Percentiles rank a stretch among this genome's conserved stretches.
Conservation (phyloP, 2,329 filamentous ascomycete species). For the Xylariaceae sp. region DNA sequence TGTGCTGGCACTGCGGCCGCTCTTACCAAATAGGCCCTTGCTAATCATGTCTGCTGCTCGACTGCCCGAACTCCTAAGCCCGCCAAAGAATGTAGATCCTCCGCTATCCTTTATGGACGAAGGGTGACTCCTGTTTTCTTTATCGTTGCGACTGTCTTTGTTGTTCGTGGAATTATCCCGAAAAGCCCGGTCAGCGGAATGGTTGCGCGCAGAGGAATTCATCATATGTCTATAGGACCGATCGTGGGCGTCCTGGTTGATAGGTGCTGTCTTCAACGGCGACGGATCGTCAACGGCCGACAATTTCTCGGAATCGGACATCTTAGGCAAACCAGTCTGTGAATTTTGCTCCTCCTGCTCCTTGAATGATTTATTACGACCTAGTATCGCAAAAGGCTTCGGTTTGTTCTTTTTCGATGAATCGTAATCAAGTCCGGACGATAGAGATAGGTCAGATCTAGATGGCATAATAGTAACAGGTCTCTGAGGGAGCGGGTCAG, state of each 20-base stretch:
- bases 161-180: slow-evolving; percentile 40
- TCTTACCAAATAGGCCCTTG: slow-evolving; percentile 77
- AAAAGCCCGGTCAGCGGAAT: slow-evolving; percentile 63
- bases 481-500: slow-evolving; percentile 36
- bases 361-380: slow-evolving; percentile 48
- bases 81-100: slow-evolving; percentile 62
- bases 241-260: slow-evolving; percentile 51
- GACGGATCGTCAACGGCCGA: slow-evolving; percentile 36
- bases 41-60: slow-evolving; percentile 76
- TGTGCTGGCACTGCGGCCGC: slow-evolving; percentile 65
- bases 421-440: slow-evolving; percentile 46
- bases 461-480: slow-evolving; percentile 40
- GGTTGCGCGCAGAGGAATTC: slow-evolving; percentile 59
- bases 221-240: slow-evolving; percentile 65
- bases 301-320: slow-evolving; percentile 36
- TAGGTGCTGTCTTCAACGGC: slow-evolving; percentile 55
- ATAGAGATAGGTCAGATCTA: slow-evolving; percentile 49
- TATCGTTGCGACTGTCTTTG: slow-evolving; percentile 43
- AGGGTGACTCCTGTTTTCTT: slow-evolving; percentile 44
- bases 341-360: slow-evolving; percentile 38
- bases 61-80: slow-evolving; percentile 65
- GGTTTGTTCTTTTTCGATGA: slow-evolving; percentile 45
- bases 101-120: slow-evolving; percentile 57
- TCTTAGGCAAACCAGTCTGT: slow-evolving; percentile 31
- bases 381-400: slow-evolving; percentile 50